phyloP scores from a whole-genome alignment of 164 flowering plant genomes.

The Kalanchoe fedtschenkoi region DNA sequence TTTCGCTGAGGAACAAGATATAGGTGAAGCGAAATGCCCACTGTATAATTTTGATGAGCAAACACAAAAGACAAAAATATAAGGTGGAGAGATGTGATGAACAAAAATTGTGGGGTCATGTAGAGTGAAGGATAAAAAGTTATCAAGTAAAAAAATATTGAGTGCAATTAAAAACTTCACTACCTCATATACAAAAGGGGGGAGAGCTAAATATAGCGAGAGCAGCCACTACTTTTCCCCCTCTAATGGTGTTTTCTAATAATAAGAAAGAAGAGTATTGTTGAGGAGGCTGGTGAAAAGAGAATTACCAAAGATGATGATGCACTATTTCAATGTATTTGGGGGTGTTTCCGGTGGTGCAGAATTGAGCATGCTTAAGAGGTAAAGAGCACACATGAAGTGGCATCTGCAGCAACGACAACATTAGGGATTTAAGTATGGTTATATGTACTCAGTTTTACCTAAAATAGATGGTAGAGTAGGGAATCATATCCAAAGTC shows the following conservation, averaged over 20 bases:
- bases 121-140: too few relatives aligned
- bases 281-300: constrained; percentile 20
- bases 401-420: constrained; percentile 35
- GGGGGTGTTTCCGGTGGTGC: constrained; percentile 16
- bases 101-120: too few relatives aligned
- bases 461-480: constrained; percentile 8
- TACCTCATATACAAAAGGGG: not conserved
- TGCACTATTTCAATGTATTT: constrained; percentile 27
- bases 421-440: constrained; percentile 22
- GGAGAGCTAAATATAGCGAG: not conserved
- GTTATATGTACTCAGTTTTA: constrained; percentile 13
- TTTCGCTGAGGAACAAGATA: too few relatives aligned
- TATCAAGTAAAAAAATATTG: not conserved
- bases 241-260: not conserved
- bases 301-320: constrained; percentile 45
- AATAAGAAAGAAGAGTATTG: not conserved
- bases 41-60: too few relatives aligned
- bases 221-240: not conserved
- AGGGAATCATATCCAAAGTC: constrained; percentile 17
- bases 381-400: constrained; percentile 43
- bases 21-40: too few relatives aligned
- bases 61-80: too few relatives aligned
- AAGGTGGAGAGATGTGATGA: too few relatives aligned
- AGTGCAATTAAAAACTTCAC: not conserved
- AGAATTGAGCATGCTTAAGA: constrained; percentile 45